These are phyloP conservation scores for Pinus taeda DNA, from an alignment of 75 land plant species.

Conservation along the genomic window DNA sequence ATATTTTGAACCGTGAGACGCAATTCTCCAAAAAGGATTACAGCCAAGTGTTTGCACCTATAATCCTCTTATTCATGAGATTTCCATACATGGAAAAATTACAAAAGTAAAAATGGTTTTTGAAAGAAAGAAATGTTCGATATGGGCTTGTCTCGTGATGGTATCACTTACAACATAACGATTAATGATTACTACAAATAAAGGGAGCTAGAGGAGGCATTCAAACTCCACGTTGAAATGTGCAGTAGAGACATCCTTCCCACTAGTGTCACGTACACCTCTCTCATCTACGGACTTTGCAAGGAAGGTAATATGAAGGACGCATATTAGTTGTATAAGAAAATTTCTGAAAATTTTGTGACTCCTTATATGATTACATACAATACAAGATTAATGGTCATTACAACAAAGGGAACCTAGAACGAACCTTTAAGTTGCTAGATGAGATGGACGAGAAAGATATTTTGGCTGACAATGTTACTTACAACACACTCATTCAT, in stretches of 20 bases:
- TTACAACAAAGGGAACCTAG: constrained; percentile 49
- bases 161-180: constrained; percentile 48
- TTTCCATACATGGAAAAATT: constrained; percentile 50
- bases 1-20: constrained; percentile 29
- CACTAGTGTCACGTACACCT: constrained; percentile 57
- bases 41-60: constrained; percentile 49
- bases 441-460: constrained; percentile 64
- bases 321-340: constrained; percentile 40
- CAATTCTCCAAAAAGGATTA: constrained; percentile 40
- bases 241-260: constrained; percentile 38
- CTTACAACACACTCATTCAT: constrained; percentile 59
- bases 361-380: constrained; percentile 55
- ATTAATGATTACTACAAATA: constrained; percentile 51
- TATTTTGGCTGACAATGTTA: constrained; percentile 50
- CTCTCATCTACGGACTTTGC: constrained; percentile 65
- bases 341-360: constrained; percentile 33
- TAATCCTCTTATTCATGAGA: constrained; percentile 53
- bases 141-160: constrained; percentile 32
- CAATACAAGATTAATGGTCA: constrained; percentile 77
- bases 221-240: constrained; percentile 65
- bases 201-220: constrained; percentile 45
- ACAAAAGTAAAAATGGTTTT: constrained; percentile 33
- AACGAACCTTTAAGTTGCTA: constrained; percentile 50
- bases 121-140: constrained; percentile 39
- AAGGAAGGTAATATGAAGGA: constrained; percentile 45